A percentile compares a stretch with the other conserved stretches of the same genome.
These are phyloP conservation scores for Gillenia trifoliata DNA, from an alignment of 306 rosid genomes.

Conservation along the genomic window DNA sequence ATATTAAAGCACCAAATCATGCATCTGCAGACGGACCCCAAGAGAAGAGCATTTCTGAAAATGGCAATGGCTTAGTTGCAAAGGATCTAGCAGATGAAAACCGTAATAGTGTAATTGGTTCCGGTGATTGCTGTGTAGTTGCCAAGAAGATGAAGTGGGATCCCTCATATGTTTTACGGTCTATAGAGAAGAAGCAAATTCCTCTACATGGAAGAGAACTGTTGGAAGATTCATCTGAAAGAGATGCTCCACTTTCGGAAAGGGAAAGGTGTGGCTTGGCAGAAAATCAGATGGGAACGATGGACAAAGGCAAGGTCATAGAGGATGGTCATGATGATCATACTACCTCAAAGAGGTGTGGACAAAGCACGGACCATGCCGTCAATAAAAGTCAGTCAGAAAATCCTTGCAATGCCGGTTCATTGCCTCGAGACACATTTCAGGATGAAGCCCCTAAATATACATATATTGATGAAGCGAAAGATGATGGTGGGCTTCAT, in stretches of 20 bases:
- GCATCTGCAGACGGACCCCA: slow-evolving; percentile 18
- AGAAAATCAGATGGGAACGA: slow-evolving; percentile 14
- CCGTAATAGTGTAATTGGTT: slow-evolving; percentile 9
- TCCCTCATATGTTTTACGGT: slow-evolving; percentile 19
- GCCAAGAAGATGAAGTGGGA: slow-evolving; percentile 35
- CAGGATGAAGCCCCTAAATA: neutral
- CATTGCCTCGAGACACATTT: neutral
- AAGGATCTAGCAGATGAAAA: neutral
- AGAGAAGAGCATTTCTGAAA: slow-evolving; percentile 7
- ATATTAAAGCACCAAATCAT: slow-evolving; percentile 14
- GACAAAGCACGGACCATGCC: slow-evolving; percentile 16
- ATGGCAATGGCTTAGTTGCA: neutral
- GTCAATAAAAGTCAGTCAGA: slow-evolving; percentile 14
- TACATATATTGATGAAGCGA: neutral
- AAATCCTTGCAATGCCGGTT: slow-evolving; percentile 7
- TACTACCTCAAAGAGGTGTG: slow-evolving; percentile 28
- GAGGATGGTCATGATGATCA: slow-evolving; percentile 23
- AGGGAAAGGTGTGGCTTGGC: slow-evolving; percentile 18
- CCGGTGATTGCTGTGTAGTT: slow-evolving; percentile 22
- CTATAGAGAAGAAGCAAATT: slow-evolving; percentile 22
- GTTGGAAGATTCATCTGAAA: slow-evolving; percentile 29
- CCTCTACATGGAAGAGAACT: slow-evolving; percentile 24
- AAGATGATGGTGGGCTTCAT: neutral
- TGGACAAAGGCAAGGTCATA: slow-evolving; percentile 4
- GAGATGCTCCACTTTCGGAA: slow-evolving; percentile 1